These are phyloP conservation scores for Aspergillus caelatus DNA, from an alignment of 2,329 filamentous ascomycete species.

Conservation along the genomic window DNA sequence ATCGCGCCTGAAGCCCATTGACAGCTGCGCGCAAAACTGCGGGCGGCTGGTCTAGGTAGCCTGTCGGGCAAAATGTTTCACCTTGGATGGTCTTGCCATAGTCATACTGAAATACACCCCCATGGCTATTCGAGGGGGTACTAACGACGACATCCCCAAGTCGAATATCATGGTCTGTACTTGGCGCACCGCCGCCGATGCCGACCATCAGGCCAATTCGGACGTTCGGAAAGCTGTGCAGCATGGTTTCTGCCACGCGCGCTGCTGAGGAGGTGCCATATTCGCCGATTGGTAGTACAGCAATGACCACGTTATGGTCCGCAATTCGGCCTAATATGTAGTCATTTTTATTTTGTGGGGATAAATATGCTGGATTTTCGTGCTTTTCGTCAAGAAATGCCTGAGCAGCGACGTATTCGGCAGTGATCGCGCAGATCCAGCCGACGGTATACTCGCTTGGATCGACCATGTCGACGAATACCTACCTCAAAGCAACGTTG, in stretches of 20 bases:
- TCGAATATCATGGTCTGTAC: background rate
- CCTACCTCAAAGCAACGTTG: background rate
- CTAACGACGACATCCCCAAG: constrained; percentile 5
- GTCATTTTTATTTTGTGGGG: constrained; percentile 28
- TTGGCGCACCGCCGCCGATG: background rate
- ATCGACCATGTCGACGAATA: background rate
- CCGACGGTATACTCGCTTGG: constrained; percentile 42
- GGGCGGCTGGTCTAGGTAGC: background rate
- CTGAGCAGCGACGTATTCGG: constrained; percentile 43
- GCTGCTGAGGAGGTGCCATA: background rate
- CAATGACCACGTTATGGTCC: constrained; percentile 24
- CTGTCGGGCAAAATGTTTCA: background rate
- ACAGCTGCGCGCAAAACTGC: no score
- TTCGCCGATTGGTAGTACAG: background rate
- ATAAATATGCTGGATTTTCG: constrained; percentile 18
- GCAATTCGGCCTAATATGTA: constrained; percentile 34
- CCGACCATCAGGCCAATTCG: background rate
- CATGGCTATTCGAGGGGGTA: background rate
- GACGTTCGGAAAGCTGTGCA: background rate
- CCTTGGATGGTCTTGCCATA: background rate
- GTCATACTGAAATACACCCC: background rate
- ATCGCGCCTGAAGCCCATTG: no score
- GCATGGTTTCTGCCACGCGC: background rate
- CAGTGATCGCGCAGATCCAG: constrained; percentile 49
- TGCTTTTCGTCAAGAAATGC: constrained; percentile 46